Evolutionary conservation across 2,329 filamentous ascomycete species (phyloP), one percentile per base, ranked within the genome.

Genomic region (Allantophomopsis lycopodina): DNA sequence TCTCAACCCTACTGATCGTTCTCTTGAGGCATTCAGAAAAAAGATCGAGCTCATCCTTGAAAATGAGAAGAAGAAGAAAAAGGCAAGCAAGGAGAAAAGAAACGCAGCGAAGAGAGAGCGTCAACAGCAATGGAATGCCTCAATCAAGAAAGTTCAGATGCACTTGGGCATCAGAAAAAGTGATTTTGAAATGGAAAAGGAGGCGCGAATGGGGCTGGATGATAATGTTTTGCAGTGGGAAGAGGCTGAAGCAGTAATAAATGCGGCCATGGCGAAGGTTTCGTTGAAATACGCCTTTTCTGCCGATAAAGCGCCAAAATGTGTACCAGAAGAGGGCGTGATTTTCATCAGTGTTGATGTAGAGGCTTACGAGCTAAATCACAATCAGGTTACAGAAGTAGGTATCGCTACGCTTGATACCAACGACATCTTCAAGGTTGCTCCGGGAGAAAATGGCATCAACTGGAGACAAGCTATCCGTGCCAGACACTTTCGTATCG

Each of bases 371-470:
- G 91, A 98, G 56, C 60, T 62, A 16, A 65, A 73, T 35, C 71
- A 76, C 11, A 63, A 68, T 28, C 64, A 73, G 11, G 70, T 96
- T 42, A 94, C 88, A 0, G 91, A 98, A 57, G 68, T 98, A 32
- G 91, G 91, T 1, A 66, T 98, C 32, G 79, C 85, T 1, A 78
- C 79, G 2, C 65, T 96, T 0, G 87, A 96, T 55, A 87, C 82
- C 1, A 49, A 58, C 4, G 58, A 70, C 31, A 54, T 86, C 16
- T 50, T 59, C 1, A 60, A 57, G 7, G 44, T 76, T 1, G 51
- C 72, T 0, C 82, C 83, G 2, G 83, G 83, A 1, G 50, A 62
- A 2, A 58, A 64, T 18, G 84, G 78, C 3, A 50, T 62, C 32
- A 67, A 76, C 31, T 95, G 88, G 87, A 71, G 74, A 46, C 50